phyloP scores from a whole-genome alignment of 106 monocot species.

The Acorus calamus region DNA sequence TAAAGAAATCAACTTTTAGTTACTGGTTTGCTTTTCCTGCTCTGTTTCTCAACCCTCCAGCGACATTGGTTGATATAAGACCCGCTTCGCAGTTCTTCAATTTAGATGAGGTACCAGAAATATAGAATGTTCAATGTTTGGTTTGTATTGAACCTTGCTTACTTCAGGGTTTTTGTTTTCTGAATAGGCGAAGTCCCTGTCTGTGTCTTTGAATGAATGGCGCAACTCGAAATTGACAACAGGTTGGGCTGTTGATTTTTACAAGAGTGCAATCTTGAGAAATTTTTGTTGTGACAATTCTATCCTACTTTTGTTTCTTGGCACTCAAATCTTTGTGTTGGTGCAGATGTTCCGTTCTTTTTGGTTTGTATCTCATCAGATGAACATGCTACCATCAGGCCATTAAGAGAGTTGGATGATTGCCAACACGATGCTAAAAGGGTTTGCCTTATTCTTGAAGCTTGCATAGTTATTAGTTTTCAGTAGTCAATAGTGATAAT shows the following conservation, averaged over 20 bases:
- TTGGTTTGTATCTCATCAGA: slow-evolving; percentile 54
- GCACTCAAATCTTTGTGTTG: background rate
- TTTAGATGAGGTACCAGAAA: slow-evolving; percentile 49
- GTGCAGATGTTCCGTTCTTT: slow-evolving; percentile 74
- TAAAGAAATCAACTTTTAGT: slow-evolving; percentile 80
- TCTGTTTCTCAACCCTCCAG: slow-evolving; percentile 71
- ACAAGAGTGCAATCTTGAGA: too few species aligned
- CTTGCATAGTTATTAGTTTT: background rate
- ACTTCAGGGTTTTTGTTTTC: background rate
- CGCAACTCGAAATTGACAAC: slow-evolving; percentile 57
- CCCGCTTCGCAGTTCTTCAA: slow-evolving; percentile 50
- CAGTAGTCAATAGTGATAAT: too few species aligned
- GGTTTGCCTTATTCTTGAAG: slow-evolving; percentile 25
- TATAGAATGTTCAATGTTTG: background rate
- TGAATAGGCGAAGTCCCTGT: slow-evolving; percentile 47
- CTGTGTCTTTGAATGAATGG: slow-evolving; percentile 66
- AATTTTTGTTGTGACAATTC: background rate
- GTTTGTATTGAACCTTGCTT: background rate
- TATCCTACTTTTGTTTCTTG: background rate
- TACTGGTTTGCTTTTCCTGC: slow-evolving; percentile 97
- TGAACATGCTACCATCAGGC: slow-evolving; percentile 47
- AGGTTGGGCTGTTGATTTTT: slow-evolving; percentile 25
- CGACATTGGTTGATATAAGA: slow-evolving; percentile 41
- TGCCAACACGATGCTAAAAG: slow-evolving; percentile 46
- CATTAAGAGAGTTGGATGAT: slow-evolving; percentile 69